Percentiles rank a stretch among this genome's conserved stretches.
Conservation (phyloP, 257 asterid species). For the Primulina huaijiensis region DNA sequence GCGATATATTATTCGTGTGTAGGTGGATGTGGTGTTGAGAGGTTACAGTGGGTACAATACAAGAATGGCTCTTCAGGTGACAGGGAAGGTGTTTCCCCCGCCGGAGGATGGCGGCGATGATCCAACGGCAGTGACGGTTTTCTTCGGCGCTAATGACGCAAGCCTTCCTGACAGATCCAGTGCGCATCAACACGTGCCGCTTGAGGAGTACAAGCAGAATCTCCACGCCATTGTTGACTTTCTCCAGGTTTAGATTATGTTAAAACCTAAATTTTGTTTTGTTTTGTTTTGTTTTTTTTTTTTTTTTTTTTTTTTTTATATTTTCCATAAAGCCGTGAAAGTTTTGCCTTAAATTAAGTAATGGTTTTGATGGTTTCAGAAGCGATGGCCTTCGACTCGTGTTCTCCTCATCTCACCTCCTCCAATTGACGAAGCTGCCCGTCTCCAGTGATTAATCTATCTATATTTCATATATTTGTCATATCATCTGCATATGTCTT, state of each 20-base stretch:
- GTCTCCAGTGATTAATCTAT: conserved; percentile 48
- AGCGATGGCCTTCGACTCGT: not conserved
- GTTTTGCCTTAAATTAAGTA: not conserved
- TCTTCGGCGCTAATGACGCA: conserved; percentile 96
- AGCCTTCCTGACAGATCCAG: conserved; percentile 54
- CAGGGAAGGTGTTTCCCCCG: conserved; percentile 52
- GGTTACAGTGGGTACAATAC: conserved; percentile 93
- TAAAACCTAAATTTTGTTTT: too few species aligned
- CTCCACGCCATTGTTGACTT: conserved; percentile 59
- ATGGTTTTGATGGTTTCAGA: not conserved
- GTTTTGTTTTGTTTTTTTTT: too few species aligned
- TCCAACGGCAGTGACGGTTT: conserved; percentile 74
- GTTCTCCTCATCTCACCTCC: conserved; percentile 56
- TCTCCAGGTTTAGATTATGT: conserved; percentile 48
- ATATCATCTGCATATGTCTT: too few species aligned
- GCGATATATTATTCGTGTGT: not conserved
- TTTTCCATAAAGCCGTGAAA: not conserved
- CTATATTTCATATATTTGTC: too few species aligned
- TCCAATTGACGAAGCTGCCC: conserved; percentile 68
- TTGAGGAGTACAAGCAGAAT: conserved; percentile 65
- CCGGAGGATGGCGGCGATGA: conserved; percentile 27
- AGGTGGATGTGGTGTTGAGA: conserved; percentile 88
- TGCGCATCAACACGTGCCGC: conserved; percentile 72
- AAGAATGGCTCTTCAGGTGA: conserved; percentile 64
- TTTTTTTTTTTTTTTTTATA: too few species aligned